Percentiles rank a stretch among this genome's conserved stretches.
phyloP scores from a whole-genome alignment of 106 monocot species.

The Dendrobium chrysotoxum region DNA sequence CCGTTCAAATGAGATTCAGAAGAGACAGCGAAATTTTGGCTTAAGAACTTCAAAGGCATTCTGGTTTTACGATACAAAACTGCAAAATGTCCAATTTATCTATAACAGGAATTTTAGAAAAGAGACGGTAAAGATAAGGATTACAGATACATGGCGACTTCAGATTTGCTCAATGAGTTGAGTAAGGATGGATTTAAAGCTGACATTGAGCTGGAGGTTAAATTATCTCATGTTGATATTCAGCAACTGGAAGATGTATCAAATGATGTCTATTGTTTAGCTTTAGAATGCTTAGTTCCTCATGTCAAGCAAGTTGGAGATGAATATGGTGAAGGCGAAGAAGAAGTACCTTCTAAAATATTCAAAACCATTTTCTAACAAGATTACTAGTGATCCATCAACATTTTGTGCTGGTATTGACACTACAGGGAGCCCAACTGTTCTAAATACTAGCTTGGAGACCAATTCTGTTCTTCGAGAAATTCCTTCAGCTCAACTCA shows the following conservation, averaged over 20 bases:
- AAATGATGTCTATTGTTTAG: slow-evolving; percentile 97
- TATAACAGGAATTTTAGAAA: slow-evolving; percentile 44
- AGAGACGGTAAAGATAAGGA: slow-evolving; percentile 98
- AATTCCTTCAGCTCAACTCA: slow-evolving; percentile 61
- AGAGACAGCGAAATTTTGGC: neutral
- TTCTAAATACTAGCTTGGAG: slow-evolving; percentile 23
- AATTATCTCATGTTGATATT: slow-evolving; percentile 57
- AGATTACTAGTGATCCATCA: slow-evolving; percentile 13
- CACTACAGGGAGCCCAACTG: slow-evolving; percentile 24
- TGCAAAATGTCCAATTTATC: slow-evolving; percentile 28
- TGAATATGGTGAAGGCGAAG: slow-evolving; percentile 31
- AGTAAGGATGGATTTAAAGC: slow-evolving; percentile 72
- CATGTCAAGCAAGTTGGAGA: slow-evolving; percentile 26
- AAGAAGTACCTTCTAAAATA: slow-evolving; percentile 35
- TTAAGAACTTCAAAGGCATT: neutral
- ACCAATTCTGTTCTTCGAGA: slow-evolving; percentile 53
- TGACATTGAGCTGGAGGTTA: slow-evolving; percentile 72
- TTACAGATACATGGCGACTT: slow-evolving; percentile 98
- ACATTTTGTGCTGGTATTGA: slow-evolving; percentile 20
- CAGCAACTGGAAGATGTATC: slow-evolving; percentile 92
- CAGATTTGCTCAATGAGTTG: slow-evolving; percentile 88
- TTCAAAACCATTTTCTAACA: slow-evolving; percentile 38
- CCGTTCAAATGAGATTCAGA: too few relatives aligned
- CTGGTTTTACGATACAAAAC: neutral
- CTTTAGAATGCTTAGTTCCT: slow-evolving; percentile 89